These are phyloP conservation scores for Epipyxis sp. DNA, from an alignment of 108 stramenopile genomes.

Conservation along the genomic window DNA sequence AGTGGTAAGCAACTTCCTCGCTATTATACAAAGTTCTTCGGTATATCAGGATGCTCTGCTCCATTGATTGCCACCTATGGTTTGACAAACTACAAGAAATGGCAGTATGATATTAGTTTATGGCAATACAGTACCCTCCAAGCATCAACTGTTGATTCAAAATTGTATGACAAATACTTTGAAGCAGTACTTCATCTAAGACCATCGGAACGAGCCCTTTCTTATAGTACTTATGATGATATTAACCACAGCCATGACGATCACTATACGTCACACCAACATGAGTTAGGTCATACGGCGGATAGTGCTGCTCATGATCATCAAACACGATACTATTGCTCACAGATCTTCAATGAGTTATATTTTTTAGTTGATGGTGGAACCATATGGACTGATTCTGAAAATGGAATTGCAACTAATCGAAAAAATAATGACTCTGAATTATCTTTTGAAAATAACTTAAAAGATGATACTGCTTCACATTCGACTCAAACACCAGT, in stretches of 20 bases:
- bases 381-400: slow-evolving; percentile 42
- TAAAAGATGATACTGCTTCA: too few relatives aligned
- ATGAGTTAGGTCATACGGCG: too few relatives aligned
- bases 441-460: background rate
- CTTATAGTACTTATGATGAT: too few relatives aligned
- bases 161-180: too few relatives aligned
- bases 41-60: slow-evolving; percentile 24
- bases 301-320: too few relatives aligned
- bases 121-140: slow-evolving; percentile 35
- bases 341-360: slow-evolving; percentile 49
- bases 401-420: background rate
- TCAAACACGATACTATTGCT: slow-evolving; percentile 27
- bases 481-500: too few relatives aligned
- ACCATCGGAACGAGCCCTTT: background rate
- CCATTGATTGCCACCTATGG: slow-evolving; percentile 32
- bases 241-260: too few relatives aligned
- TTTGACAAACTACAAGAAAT: background rate
- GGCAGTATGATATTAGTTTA: slow-evolving; percentile 34
- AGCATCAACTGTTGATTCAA: background rate
- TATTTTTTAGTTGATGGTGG: slow-evolving; percentile 49
- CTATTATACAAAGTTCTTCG: slow-evolving; percentile 44
- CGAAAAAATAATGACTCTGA: background rate
- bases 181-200: background rate
- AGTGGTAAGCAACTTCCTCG: slow-evolving; percentile 30
- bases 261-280: too few relatives aligned